These are phyloP conservation scores for Mycena capillaripes DNA, from an alignment of 768 basidiomycete species.

Conservation along the genomic window DNA sequence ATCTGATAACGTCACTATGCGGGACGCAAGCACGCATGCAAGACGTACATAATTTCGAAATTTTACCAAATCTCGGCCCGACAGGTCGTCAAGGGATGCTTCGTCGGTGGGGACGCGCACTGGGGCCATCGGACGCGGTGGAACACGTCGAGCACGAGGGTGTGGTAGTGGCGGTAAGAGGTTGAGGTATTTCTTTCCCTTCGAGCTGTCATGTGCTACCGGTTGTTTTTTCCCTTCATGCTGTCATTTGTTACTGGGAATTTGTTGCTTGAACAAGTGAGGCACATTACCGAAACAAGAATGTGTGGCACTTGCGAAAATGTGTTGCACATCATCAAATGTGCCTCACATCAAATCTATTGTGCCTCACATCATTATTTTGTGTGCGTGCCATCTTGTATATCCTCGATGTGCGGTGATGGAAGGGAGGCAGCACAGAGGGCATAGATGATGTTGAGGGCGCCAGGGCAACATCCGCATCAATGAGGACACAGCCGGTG, in stretches of 20 bases:
- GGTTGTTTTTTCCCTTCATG: no score
- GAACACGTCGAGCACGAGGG: neutral
- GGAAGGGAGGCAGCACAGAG: no score
- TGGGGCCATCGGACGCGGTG: neutral
- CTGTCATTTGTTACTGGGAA: no score
- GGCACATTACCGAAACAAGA: no score
- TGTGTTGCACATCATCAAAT: neutral
- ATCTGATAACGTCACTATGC: neutral
- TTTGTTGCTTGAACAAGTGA: no score
- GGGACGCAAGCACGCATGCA: neutral
- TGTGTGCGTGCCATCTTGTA: neutral
- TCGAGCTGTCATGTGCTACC: no score
- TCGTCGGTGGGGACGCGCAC: neutral
- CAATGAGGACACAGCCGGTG: no score
- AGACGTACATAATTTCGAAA: conserved; percentile 10
- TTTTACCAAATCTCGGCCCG: neutral
- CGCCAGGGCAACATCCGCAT: no score
- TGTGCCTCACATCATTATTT: neutral
- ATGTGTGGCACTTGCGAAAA: neutral
- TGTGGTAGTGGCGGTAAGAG: neutral
- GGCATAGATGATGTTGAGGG: no score
- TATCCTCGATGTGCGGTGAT: no score
- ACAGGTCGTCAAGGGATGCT: conserved; percentile 3
- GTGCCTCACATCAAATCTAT: neutral
- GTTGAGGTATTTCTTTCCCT: neutral